Percentiles rank a stretch among this genome's conserved stretches.
Conservation (phyloP, 2,329 filamentous ascomycete species). For the Trichophyton equinum region DNA sequence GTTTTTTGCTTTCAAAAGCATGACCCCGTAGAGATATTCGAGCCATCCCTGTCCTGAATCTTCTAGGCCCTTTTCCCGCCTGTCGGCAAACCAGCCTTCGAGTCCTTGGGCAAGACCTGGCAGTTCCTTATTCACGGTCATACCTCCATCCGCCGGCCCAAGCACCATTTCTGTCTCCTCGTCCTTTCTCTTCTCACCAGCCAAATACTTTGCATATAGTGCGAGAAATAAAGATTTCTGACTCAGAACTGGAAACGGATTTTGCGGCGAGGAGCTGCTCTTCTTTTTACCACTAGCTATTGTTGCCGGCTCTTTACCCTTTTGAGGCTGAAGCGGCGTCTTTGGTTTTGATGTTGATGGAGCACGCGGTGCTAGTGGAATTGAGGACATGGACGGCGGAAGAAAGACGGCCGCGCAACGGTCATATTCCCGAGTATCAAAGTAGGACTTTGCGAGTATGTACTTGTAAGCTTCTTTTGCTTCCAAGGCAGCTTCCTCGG, state of each 20-base stretch:
- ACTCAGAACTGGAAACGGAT: slow-evolving; percentile 48
- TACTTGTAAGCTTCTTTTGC: slow-evolving; percentile 69
- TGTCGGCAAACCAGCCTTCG: slow-evolving; percentile 65
- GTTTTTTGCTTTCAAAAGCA: slow-evolving; percentile 81
- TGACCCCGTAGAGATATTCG: slow-evolving; percentile 71
- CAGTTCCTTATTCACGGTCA: slow-evolving; percentile 74
- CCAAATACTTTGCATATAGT: slow-evolving; percentile 82
- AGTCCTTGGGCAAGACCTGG: slow-evolving; percentile 61
- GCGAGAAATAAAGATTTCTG: slow-evolving; percentile 88
- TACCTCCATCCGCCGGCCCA: slow-evolving; percentile 78
- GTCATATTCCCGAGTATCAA: slow-evolving; percentile 90
- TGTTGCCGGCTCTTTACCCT: slow-evolving; percentile 49
- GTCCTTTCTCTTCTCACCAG: slow-evolving; percentile 89
- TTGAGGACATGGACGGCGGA: slow-evolving; percentile 62
- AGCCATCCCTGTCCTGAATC: slow-evolving; percentile 75
- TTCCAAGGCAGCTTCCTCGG: slow-evolving; percentile 63
- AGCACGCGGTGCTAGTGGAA: slow-evolving; percentile 42
- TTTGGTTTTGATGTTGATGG: slow-evolving; percentile 16
- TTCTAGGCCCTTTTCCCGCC: slow-evolving; percentile 47
- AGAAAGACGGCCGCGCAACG: slow-evolving; percentile 83
- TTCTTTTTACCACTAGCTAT: slow-evolving; percentile 27
- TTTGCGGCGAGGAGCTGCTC: slow-evolving; percentile 21
- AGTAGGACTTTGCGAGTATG: slow-evolving; percentile 82
- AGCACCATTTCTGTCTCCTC: slow-evolving; percentile 97
- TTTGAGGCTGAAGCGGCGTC: slow-evolving; percentile 27